Conservation (phyloP, 192 early-diverging fungal genomes). For the Gamsiella multidivaricata region DNA sequence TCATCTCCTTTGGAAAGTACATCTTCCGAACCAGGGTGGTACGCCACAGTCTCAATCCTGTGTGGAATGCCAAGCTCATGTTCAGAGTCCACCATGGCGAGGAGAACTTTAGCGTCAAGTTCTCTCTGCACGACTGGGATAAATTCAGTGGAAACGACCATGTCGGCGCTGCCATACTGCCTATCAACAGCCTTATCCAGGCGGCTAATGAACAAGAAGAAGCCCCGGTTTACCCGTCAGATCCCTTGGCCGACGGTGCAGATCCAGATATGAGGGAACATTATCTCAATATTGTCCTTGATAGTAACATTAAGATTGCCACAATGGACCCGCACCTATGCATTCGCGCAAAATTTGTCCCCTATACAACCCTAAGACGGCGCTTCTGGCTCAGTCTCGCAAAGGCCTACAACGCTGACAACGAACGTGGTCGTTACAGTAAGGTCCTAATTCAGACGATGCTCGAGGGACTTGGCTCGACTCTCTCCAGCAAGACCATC, state of each 20-base stretch:
- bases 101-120: constrained; percentile 58
- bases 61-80: constrained; percentile 80
- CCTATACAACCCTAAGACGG: constrained; percentile 68
- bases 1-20: constrained; percentile 74
- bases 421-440: constrained; percentile 42
- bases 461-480: constrained; percentile 77
- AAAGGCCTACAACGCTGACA: constrained; percentile 69
- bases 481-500: constrained; percentile 71
- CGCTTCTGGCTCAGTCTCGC: constrained; percentile 79
- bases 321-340: constrained; percentile 58
- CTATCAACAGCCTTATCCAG: constrained; percentile 64
- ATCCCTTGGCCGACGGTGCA: constrained; percentile 6
- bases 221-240: background rate
- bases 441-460: constrained; percentile 74
- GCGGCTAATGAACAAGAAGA: constrained; percentile 33
- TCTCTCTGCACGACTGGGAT: constrained; percentile 80
- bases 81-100: constrained; percentile 64
- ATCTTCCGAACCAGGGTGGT: constrained; percentile 77
- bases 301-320: constrained; percentile 47
- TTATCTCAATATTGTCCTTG: constrained; percentile 52
- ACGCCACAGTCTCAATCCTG: constrained; percentile 75
- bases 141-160: constrained; percentile 75
- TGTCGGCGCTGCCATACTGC: constrained; percentile 62
- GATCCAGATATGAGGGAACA: constrained; percentile 58
- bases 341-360: constrained; percentile 72